Base-by-base conservation (phyloP, 176 grass and related monocot species). In the Carex scoparia region DNA sequence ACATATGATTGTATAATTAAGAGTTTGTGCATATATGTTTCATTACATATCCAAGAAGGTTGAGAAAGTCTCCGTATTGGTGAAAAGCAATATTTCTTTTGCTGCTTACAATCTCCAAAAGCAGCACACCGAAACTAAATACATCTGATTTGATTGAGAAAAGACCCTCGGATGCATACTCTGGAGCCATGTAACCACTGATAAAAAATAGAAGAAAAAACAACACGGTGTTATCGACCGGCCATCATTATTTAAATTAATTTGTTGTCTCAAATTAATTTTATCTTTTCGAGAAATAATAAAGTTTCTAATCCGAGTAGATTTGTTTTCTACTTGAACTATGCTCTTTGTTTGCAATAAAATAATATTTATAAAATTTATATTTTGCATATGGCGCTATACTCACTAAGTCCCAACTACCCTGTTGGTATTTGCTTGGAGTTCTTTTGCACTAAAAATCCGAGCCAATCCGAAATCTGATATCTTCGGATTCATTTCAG, bases 171-270 rank as follows among this genome's bases (percentile, higher is more conserved):
- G 83, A 72, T 40, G 85, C 88, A 46, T 90, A 90, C 27, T 90
- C 88, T 9, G 88, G 88, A 80, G 88, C 81, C 88, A 90, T 90
- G 51, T 90, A 90, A 32, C 88, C 88, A 31, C 88, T 90, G 61
- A 51, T 58, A 78, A 27, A 84, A 42, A 10, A 46, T 6, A 46
- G 28, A 59, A 49, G 3, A 23, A 11, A 18, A 74, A 28, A 40
- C 4, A 40, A 40, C 38, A 40, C 38, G 3, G 4, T 40, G 38
- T 40, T 40, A 40, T 40, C 5, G 38, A 40, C 4, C 4, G 4
- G 5, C 4, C 4, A 51, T 5, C 15, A 49, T 59, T 18, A 16
- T 15, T 46, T 46, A 8, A 8, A 46, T 46, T 46, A 46, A 23
- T 23, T 23, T 23, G 23, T 23, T 23, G 23, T 23, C 23, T 23